phyloP scores from a whole-genome alignment of 2,329 filamentous ascomycete genomes.

The Orbilia javanica region DNA sequence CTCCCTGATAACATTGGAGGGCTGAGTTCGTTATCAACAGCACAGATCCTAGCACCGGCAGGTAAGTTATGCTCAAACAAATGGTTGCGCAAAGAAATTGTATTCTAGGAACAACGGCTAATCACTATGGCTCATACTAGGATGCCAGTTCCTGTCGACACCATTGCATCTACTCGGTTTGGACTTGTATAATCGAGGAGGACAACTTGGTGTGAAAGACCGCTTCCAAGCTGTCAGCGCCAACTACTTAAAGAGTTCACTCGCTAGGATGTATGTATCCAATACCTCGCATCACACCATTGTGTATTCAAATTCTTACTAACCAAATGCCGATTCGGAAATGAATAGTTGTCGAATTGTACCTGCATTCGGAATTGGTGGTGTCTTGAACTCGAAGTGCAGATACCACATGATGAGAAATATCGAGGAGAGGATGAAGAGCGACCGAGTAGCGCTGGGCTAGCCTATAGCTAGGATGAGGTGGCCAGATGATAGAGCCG shows the following conservation, averaged over 20 bases:
- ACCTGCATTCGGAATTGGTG: constrained; percentile 56
- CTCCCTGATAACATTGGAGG: constrained; percentile 68
- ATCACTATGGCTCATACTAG: neutral
- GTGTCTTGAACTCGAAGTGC: constrained; percentile 52
- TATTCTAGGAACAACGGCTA: neutral
- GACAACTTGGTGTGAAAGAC: constrained; percentile 69
- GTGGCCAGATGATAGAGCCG: constrained; percentile 5
- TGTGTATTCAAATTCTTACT: neutral
- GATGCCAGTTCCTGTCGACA: constrained; percentile 78
- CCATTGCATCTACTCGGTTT: constrained; percentile 86
- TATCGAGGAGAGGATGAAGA: constrained; percentile 40
- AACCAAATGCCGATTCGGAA: neutral
- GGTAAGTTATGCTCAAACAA: constrained; percentile 67
- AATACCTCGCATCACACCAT: neutral
- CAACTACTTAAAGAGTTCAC: constrained; percentile 80
- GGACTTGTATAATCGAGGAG: constrained; percentile 83
- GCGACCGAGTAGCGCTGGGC: constrained; percentile 19
- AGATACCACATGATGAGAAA: constrained; percentile 48
- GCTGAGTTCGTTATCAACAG: constrained; percentile 71
- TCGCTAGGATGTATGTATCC: constrained; percentile 75
- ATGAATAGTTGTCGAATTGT: constrained; percentile 49
- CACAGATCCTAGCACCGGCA: constrained; percentile 85
- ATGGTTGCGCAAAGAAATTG: neutral
- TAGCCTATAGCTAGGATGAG: constrained; percentile 9
- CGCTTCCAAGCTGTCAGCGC: constrained; percentile 76